A percentile compares a stretch with the other conserved stretches of the same genome.
Evolutionary conservation across 2,329 filamentous ascomycete genomes (phyloP).

Genomic region (Colletotrichum sojae): DNA sequence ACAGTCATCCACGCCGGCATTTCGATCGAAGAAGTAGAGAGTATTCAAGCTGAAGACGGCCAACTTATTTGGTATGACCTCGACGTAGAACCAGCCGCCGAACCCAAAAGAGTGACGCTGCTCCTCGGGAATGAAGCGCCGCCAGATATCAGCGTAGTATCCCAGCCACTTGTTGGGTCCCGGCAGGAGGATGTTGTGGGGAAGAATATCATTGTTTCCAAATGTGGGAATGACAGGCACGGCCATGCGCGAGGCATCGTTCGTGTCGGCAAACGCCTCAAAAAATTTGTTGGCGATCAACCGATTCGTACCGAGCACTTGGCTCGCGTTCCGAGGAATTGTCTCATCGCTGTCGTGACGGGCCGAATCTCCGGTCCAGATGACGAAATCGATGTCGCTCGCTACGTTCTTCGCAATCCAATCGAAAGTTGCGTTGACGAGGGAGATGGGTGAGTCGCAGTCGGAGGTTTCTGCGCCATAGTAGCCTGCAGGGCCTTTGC

Average conservation of each 20-base stretch:
- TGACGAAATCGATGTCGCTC: slow-evolving; percentile 87
- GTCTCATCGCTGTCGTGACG: slow-evolving; percentile 90
- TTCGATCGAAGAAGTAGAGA: slow-evolving; percentile 94
- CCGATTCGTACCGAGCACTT: slow-evolving; percentile 85
- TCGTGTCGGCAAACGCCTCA: slow-evolving; percentile 75
- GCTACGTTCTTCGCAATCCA: slow-evolving; percentile 87
- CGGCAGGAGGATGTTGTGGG: slow-evolving; percentile 90
- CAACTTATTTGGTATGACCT: slow-evolving; percentile 88
- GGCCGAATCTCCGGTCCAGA: slow-evolving; percentile 94
- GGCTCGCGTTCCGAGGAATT: slow-evolving; percentile 79
- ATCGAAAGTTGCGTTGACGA: slow-evolving; percentile 89
- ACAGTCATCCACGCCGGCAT: slow-evolving; percentile 94
- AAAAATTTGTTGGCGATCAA: slow-evolving; percentile 82
- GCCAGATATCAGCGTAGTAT: slow-evolving; percentile 84
- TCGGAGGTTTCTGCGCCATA: slow-evolving; percentile 90
- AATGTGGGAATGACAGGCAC: slow-evolving; percentile 91
- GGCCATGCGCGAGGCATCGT: slow-evolving; percentile 70
- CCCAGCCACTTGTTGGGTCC: slow-evolving; percentile 92
- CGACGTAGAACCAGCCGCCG: slow-evolving; percentile 94
- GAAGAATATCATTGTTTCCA: slow-evolving; percentile 97
- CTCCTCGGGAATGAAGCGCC: slow-evolving; percentile 88
- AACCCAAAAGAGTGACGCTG: slow-evolving; percentile 92
- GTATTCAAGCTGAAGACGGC: slow-evolving; percentile 97
- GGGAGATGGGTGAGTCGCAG: slow-evolving; percentile 86
- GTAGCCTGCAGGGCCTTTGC: slow-evolving; percentile 80